A percentile compares a stretch with the other conserved stretches of the same genome.
Conservation (phyloP, 345 rosid genomes). For the Eucalyptus pumila region DNA sequence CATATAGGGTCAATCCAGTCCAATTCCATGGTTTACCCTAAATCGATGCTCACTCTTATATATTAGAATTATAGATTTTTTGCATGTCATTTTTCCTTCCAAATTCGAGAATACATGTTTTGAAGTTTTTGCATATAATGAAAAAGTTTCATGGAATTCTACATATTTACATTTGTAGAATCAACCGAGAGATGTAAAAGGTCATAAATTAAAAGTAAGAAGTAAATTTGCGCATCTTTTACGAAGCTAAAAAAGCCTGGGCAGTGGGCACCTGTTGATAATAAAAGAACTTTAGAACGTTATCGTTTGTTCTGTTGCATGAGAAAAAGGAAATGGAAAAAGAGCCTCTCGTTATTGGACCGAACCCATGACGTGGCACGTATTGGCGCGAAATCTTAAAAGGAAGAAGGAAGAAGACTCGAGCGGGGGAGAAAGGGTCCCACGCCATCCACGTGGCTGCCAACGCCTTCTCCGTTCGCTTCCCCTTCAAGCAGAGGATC, state of each 20-base stretch:
- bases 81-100: background rate
- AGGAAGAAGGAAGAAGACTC: background rate
- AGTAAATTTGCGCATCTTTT: background rate
- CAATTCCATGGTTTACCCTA: background rate
- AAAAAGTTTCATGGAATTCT: background rate
- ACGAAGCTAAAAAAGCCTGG: background rate
- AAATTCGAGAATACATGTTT: background rate
- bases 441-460: background rate
- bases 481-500: background rate
- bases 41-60: background rate
- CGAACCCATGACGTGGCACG: background rate
- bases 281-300: background rate
- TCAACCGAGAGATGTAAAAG: background rate
- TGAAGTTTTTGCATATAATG: background rate
- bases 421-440: background rate
- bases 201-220: background rate
- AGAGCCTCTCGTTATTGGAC: background rate
- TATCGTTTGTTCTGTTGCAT: background rate
- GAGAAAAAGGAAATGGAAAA: background rate
- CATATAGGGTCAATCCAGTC: background rate
- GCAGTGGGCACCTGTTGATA: background rate
- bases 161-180: background rate
- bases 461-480: background rate
- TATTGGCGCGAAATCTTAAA: background rate
- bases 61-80: background rate